Conservation (phyloP, 345 rosid genomes). For the Populus tremula region DNA sequence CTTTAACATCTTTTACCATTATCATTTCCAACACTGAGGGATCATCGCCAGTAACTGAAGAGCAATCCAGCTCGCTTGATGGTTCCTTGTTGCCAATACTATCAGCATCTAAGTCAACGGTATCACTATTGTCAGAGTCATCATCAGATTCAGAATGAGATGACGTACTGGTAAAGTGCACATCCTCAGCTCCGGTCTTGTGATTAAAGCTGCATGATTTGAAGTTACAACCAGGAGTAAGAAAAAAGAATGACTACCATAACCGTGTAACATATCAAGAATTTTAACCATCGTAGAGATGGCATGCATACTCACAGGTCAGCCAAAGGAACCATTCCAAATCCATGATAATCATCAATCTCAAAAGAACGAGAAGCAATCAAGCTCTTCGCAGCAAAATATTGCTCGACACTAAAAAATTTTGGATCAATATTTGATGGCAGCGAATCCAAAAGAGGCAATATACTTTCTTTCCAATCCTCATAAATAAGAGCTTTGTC, state of each 20-base stretch:
- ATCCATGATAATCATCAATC: conserved; percentile 77
- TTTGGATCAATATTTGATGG: conserved; percentile 25
- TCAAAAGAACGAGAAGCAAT: conserved; percentile 73
- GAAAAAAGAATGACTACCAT: neutral
- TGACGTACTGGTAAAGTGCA: conserved; percentile 58
- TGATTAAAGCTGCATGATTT: conserved; percentile 67
- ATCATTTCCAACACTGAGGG: conserved; percentile 65
- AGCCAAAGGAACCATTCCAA: conserved; percentile 90
- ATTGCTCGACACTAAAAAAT: conserved; percentile 56
- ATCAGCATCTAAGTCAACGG: conserved; percentile 28
- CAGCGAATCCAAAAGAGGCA: conserved; percentile 50
- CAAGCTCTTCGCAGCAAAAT: conserved; percentile 66
- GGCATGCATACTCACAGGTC: conserved; percentile 61
- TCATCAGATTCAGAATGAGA: conserved; percentile 53
- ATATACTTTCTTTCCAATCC: conserved; percentile 74
- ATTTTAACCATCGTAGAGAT: neutral
- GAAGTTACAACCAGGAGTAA: neutral
- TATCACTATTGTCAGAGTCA: conserved; percentile 12
- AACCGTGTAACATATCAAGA: neutral
- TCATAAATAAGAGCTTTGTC: conserved; percentile 63
- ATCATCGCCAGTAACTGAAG: conserved; percentile 30
- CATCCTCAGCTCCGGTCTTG: conserved; percentile 89
- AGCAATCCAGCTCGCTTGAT: conserved; percentile 28
- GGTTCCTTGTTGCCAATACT: conserved; percentile 2
- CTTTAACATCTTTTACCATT: conserved; percentile 72